A percentile compares a stretch with the other conserved stretches of the same genome.
phyloP scores from a whole-genome alignment of 2,329 filamentous ascomycete genomes.

The Paecilomyces dactylethromorphus region DNA sequence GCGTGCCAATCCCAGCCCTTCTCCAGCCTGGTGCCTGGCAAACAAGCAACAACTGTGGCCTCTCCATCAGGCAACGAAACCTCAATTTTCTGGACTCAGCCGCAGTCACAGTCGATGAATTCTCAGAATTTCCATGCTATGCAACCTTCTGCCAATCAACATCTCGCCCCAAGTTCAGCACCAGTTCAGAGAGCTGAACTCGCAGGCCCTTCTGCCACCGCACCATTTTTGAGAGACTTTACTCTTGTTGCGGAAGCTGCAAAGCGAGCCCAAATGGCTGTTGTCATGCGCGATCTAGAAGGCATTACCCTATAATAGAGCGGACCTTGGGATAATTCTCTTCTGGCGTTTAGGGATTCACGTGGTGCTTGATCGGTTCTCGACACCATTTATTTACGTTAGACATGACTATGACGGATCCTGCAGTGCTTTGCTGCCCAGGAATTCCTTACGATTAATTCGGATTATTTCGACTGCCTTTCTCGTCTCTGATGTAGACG shows the following conservation, averaged over 20 bases:
- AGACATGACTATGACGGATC: background rate
- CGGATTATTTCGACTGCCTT: background rate
- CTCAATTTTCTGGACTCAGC: background rate
- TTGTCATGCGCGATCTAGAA: slow-evolving; percentile 77
- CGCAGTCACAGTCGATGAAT: background rate
- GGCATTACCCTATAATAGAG: slow-evolving; percentile 27
- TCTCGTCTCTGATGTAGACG: background rate
- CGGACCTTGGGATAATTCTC: background rate
- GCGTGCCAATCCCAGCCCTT: background rate
- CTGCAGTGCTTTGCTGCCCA: background rate
- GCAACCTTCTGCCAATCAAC: background rate
- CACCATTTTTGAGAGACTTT: slow-evolving; percentile 69
- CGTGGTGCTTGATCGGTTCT: background rate
- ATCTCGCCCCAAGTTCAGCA: slow-evolving; percentile 4
- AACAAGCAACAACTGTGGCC: background rate
- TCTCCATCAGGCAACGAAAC: slow-evolving; percentile 1
- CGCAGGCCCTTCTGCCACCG: slow-evolving; percentile 38
- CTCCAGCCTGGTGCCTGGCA: background rate
- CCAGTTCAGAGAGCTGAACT: slow-evolving; percentile 6
- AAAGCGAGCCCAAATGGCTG: slow-evolving; percentile 84
- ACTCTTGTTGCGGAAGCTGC: slow-evolving; percentile 86
- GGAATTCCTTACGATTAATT: background rate
- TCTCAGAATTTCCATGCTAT: background rate
- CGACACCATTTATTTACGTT: background rate
- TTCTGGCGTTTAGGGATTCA: slow-evolving; percentile 3